phyloP scores from a whole-genome alignment of 192 early-diverging fungal species.

The Coemansia brasiliensis region DNA sequence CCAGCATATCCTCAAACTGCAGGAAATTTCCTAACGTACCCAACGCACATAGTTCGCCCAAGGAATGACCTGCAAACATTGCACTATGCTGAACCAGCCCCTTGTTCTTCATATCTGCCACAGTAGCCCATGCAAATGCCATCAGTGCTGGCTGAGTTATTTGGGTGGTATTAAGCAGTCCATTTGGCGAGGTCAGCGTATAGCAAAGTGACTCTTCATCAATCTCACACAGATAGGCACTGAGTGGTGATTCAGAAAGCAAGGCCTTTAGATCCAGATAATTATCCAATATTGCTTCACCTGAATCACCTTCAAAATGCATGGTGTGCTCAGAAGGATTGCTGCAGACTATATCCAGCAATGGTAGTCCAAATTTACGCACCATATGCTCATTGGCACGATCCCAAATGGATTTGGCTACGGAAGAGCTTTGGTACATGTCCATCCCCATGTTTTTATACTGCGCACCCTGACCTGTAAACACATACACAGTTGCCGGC shows the following conservation, averaged over 20 bases:
- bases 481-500: conserved; percentile 86
- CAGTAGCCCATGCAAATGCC: conserved; percentile 83
- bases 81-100: conserved; percentile 76
- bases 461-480: conserved; percentile 96
- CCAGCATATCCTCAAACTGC: conserved; percentile 75
- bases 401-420: conserved; percentile 87
- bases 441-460: conserved; percentile 95
- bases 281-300: conserved; percentile 72
- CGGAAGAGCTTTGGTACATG: conserved; percentile 75
- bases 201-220: conserved; percentile 5
- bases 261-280: conserved; percentile 70
- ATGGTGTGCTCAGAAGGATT: conserved; percentile 61
- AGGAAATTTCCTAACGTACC: conserved; percentile 79
- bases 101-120: conserved; percentile 85
- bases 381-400: conserved; percentile 83
- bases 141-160: conserved; percentile 89
- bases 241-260: conserved; percentile 30
- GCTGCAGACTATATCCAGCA: conserved; percentile 84
- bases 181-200: conserved; percentile 62
- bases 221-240: neutral
- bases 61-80: conserved; percentile 89
- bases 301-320: conserved; percentile 49
- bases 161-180: conserved; percentile 89
- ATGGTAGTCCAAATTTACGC: conserved; percentile 79
- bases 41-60: conserved; percentile 90